Conservation (phyloP, 2,329 filamentous ascomycete genomes). For the Cladosporium phlei region DNA sequence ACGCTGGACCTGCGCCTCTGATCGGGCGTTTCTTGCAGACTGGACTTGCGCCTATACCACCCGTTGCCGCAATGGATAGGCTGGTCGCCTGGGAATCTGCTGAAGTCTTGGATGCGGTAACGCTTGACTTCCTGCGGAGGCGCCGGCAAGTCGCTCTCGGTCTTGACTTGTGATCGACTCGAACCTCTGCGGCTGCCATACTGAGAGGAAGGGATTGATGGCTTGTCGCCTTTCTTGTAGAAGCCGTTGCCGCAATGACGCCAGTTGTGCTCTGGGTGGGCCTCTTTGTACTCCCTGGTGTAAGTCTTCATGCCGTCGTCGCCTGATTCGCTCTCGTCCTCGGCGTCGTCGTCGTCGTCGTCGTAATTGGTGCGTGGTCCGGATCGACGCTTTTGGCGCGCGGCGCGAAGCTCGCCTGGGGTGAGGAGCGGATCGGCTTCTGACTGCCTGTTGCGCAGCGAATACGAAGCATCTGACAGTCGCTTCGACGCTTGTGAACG, state of each 20-base stretch:
- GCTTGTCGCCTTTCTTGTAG: constrained; percentile 18
- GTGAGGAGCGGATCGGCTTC: constrained; percentile 8
- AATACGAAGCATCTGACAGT: constrained; percentile 9
- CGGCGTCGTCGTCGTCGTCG: constrained; percentile 11
- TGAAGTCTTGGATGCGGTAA: constrained; percentile 16
- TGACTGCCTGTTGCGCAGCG: constrained; percentile 7
- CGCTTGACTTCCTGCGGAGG: background rate
- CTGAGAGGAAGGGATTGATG: background rate
- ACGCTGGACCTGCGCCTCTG: no score
- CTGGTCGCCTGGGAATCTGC: constrained; percentile 17
- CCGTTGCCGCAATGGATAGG: constrained; percentile 24
- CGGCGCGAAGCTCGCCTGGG: constrained; percentile 12
- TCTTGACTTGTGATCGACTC: constrained; percentile 3
- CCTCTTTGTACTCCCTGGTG: constrained; percentile 17
- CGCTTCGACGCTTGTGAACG: constrained; percentile 3
- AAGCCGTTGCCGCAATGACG: constrained; percentile 24
- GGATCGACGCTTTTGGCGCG: constrained; percentile 16
- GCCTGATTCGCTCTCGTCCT: constrained; percentile 1
- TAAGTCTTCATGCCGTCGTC: constrained; percentile 16
- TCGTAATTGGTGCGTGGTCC: constrained; percentile 4
- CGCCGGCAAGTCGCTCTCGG: background rate
- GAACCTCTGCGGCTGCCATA: constrained; percentile 5
- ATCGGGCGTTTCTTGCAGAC: background rate
- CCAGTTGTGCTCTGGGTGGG: constrained; percentile 18
- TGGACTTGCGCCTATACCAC: constrained; percentile 16